These are phyloP conservation scores for Botrytis hyacinthi DNA, from an alignment of 2,329 filamentous ascomycete genomes.

Conservation along the genomic window DNA sequence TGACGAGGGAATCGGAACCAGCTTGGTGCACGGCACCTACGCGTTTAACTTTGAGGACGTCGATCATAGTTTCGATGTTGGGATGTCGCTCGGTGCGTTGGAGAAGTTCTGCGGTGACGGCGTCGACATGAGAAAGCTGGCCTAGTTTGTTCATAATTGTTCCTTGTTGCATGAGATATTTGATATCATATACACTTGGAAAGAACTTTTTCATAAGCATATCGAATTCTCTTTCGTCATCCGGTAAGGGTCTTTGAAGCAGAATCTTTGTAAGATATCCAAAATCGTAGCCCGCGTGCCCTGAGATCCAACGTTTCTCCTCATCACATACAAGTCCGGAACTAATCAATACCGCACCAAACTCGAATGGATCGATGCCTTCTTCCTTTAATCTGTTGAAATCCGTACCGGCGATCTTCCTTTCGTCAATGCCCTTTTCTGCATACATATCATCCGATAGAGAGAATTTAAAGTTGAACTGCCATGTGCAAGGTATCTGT, in stretches of 20 bases:
- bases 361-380: conserved; percentile 86
- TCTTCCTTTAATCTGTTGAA: conserved; percentile 80
- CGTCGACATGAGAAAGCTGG: conserved; percentile 62
- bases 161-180: conserved; percentile 92
- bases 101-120: conserved; percentile 68
- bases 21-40: conserved; percentile 87
- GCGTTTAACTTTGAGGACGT: conserved; percentile 86
- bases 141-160: conserved; percentile 65
- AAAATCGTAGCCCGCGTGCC: conserved; percentile 98
- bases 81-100: conserved; percentile 87
- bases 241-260: conserved; percentile 76
- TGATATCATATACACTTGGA: conserved; percentile 90
- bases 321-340: conserved; percentile 87
- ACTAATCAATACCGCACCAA: conserved; percentile 84
- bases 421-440: conserved; percentile 86
- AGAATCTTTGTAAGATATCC: conserved; percentile 95
- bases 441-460: conserved; percentile 97
- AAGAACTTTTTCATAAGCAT: conserved; percentile 89
- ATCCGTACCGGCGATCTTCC: conserved; percentile 89
- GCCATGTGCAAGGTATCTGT: conserved; percentile 86
- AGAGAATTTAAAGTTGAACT: conserved; percentile 98
- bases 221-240: conserved; percentile 87
- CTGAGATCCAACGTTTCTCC: conserved; percentile 92
- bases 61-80: conserved; percentile 88
- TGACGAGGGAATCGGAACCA: conserved; percentile 89